Percentiles rank a stretch among this genome's conserved stretches.
Conservation (phyloP, 179 eudicot species). For the Beta macrorhiza region DNA sequence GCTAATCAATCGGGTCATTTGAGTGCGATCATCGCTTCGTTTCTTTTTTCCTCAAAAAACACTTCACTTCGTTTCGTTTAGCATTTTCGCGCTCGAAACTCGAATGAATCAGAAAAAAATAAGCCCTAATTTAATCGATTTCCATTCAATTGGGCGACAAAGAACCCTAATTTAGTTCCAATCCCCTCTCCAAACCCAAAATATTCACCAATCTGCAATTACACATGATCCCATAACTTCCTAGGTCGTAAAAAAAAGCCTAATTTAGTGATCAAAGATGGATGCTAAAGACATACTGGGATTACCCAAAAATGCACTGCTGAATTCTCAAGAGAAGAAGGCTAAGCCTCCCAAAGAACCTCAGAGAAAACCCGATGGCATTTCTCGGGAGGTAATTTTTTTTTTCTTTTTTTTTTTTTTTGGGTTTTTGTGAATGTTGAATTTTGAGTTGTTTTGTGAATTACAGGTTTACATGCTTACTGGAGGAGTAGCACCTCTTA, state of each 20-base stretch:
- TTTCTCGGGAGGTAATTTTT: constrained; percentile 69
- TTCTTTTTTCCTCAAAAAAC: neutral
- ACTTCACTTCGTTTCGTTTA: neutral
- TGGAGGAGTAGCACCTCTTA: constrained; percentile 88
- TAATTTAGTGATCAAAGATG: constrained; percentile 35
- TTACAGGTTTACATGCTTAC: constrained; percentile 87
- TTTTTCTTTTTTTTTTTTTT: neutral
- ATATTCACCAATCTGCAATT: neutral
- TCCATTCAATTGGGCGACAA: neutral
- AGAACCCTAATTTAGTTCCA: constrained; percentile 6
- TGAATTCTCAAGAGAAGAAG: constrained; percentile 63
- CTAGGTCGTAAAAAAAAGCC: constrained; percentile 2
- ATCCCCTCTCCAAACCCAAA: neutral
- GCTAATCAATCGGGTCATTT: too few relatives aligned
- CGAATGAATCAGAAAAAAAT: neutral
- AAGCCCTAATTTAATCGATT: constrained; percentile 23
- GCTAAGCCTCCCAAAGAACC: constrained; percentile 76
- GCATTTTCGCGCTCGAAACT: constrained; percentile 28
- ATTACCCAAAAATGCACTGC: constrained; percentile 54
- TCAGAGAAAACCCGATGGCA: constrained; percentile 90
- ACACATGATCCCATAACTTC: neutral
- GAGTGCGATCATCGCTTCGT: neutral
- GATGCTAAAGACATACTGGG: constrained; percentile 94
- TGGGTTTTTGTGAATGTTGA: neutral
- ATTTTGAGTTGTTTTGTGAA: neutral